Evolutionary conservation across 83 land plant species (phyloP), one percentile per base, ranked within the genome.

Genomic region (Picea abies): DNA sequence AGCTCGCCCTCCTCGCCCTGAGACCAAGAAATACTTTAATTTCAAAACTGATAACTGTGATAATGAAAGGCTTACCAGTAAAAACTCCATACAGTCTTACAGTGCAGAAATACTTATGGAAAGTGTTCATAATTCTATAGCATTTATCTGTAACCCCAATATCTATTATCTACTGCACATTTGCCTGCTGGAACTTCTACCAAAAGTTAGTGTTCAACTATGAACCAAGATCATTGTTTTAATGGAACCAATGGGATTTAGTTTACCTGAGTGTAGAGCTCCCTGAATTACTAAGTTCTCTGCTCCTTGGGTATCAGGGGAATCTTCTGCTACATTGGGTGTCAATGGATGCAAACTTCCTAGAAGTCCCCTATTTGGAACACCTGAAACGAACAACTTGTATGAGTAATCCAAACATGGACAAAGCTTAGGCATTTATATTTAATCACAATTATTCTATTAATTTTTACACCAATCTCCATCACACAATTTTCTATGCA

Each of bases 231-330:
- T 61, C 60, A 20, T 52, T 76, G 14, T 41, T 65, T 65, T 41
- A 10, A 65, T 37, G 20, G 37, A 16, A 37, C 35, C 26, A 58
- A 76, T 14, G 37, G 32, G 15, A 79, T 49, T n/a, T n/a, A 49
- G 29, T 52, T 29, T 52, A 87, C 98, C 98, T 88, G 93, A 75
- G 22, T 76, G 72, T 79, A 90, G 69, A 82, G 90, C 90, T 82
- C 98, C 98, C 82, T 90, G 93, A 69, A 93, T 61, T 12, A 86
- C 82, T 10, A 88, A 29, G 60, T 83, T 81, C 84, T 96, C 97
- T 63, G 86, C 83, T 61, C 87, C 83, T 32, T 81, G 79, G 11
- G 70, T 65, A 44, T 90, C 97, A 44, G 87, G 87, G 22, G 66
- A 83, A 73, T 86, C 87, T n/a, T 86, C 88, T 44, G 47, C 88